phyloP scores from a whole-genome alignment of 345 rosid genomes.

The Eucalyptus curtisii region DNA sequence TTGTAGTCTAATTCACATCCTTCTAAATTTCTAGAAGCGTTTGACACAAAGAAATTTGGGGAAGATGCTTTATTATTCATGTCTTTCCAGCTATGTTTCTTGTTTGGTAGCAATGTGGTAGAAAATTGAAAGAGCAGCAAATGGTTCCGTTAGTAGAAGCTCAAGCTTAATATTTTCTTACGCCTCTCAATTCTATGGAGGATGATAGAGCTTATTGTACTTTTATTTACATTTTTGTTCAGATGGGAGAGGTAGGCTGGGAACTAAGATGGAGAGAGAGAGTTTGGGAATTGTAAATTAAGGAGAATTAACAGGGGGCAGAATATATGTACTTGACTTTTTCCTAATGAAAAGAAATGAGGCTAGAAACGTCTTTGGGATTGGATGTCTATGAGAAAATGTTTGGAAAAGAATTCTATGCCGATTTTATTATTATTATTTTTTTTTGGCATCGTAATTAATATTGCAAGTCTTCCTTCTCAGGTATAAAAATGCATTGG shows the following conservation, averaged over 20 bases:
- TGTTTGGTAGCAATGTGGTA: not conserved
- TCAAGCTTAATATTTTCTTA: not conserved
- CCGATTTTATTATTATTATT: not conserved
- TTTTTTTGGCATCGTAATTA: not conserved
- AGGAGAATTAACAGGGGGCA: not conserved
- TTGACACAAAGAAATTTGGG: not conserved
- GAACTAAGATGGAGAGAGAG: not conserved
- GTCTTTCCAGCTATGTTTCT: not conserved
- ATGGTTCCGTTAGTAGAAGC: not conserved
- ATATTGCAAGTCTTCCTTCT: not conserved
- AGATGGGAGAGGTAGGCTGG: not conserved
- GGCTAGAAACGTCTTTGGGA: not conserved
- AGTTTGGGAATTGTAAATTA: not conserved
- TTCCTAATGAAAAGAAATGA: not conserved
- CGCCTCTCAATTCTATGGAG: not conserved
- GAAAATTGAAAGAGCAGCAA: not conserved
- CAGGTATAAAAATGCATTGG: conserved; percentile 94
- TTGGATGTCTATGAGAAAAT: not conserved
- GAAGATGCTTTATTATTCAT: not conserved
- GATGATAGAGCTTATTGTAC: not conserved
- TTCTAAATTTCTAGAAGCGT: not conserved
- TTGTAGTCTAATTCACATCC: not conserved
- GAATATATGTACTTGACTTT: not conserved
- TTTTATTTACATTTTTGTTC: not conserved
- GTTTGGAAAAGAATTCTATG: not conserved